Base-by-base conservation (phyloP, 768 basidiomycete genomes). In the Suillus luteus region DNA sequence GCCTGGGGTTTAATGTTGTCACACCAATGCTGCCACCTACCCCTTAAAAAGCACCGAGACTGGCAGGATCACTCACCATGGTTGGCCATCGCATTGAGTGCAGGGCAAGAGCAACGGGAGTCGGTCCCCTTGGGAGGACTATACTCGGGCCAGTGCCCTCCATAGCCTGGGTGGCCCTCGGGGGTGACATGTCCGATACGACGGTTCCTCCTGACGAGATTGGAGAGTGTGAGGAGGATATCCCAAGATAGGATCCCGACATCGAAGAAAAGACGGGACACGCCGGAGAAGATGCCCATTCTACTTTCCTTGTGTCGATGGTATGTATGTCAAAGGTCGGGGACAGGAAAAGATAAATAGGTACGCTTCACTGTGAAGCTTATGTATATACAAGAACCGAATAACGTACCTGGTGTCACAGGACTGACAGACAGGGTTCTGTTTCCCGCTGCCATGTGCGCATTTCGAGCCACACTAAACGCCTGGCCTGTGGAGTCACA, bases 21-120 rank as follows among this genome's bases (percentile, higher is more conserved):
- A 31, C 22, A 14, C 35, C 48, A 27, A 43, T 40, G 27, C 27
- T 19, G 17, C 19, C 10, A 57, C 22, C 1, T 17, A 10, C 5
- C 22, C 48, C 33, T 11, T n/a, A n/a, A n/a, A n/a, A 19, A 49
- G 38, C 17, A 15, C 14, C 0, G 22, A 57, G 8, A 10, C 12
- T 8, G 22, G 22, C 22, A 38, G 22, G 1, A 14, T 12, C 67
- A 55, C 67, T 33, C 55, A 92, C 92, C 92, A 66, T 93, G 92
- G 71, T 93, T 93, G 8, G 92, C 90, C 84, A 94, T 78, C 0
- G 90, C 88, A 68, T 94, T 93, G 64, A 93, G 72, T 11, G 84
- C 90, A 1, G 91, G 91, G 67, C 91, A 93, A 1, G 87, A 83
- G 66, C 85, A 84, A 2, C 92, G 80, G 69, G 90, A 91, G 68